Percentiles rank a stretch among this genome's conserved stretches.
phyloP scores from a whole-genome alignment of 495 filamentous ascomycete genomes.

The Xylaria castorea region DNA sequence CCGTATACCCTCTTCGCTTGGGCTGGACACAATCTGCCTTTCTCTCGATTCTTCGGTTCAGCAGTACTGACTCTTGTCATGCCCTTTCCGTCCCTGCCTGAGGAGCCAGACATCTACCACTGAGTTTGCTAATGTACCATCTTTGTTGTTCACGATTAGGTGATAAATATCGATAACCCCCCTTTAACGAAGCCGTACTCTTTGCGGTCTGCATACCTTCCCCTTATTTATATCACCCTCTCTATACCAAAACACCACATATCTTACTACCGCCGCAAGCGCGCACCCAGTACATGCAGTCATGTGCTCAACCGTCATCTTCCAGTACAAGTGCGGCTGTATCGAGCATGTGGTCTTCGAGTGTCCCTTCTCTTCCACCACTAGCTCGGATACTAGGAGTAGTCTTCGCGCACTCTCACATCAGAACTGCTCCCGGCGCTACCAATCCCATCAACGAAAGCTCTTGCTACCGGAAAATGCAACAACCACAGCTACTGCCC shows the following conservation, averaged over 20 bases:
- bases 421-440: constrained; percentile 11
- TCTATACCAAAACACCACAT: background rate
- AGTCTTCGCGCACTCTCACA: background rate
- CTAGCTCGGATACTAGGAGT: background rate
- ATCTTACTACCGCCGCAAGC: background rate
- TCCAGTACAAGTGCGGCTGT: constrained; percentile 38
- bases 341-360: constrained; percentile 30
- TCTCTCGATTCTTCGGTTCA: background rate
- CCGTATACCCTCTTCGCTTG: background rate
- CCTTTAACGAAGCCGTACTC: background rate
- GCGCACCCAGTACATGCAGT: background rate
- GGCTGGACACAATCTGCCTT: background rate
- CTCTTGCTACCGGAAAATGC: background rate
- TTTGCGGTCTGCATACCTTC: background rate
- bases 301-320: constrained; percentile 36
- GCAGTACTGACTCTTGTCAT: background rate
- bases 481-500: background rate
- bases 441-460: constrained; percentile 10
- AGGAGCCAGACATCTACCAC: background rate
- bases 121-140: background rate
- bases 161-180: background rate
- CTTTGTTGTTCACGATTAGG: background rate
- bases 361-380: constrained; percentile 27
- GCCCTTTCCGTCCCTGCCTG: background rate
- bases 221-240: background rate